phyloP scores from a whole-genome alignment of 2,329 filamentous ascomycete genomes.

The Colletotrichum liriopes region DNA sequence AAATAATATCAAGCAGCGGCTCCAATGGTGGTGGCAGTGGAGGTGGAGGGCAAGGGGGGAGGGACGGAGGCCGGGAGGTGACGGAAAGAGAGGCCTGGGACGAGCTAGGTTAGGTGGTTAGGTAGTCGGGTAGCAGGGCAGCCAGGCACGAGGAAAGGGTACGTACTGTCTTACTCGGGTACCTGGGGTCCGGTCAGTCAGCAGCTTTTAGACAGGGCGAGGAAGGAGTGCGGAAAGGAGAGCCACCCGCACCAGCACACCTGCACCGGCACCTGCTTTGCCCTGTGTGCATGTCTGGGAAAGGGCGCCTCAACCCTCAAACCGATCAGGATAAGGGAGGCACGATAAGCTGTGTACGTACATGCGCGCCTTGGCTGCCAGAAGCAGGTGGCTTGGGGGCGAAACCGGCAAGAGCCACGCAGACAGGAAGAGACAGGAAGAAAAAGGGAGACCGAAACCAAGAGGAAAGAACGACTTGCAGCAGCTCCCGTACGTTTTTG shows the following conservation, averaged over 20 bases:
- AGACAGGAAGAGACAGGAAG: neutral
- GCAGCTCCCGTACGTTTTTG: neutral
- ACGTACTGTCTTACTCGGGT: neutral
- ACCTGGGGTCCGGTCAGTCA: neutral
- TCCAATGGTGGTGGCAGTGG: neutral
- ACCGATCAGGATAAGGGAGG: conserved; percentile 22
- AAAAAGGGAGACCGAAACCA: neutral
- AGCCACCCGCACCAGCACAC: neutral
- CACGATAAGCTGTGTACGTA: neutral
- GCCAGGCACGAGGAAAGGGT: neutral
- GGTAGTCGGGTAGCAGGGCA: conserved; percentile 4
- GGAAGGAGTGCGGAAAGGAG: neutral
- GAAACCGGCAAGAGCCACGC: neutral
- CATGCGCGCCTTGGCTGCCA: neutral
- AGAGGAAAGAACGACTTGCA: conserved; percentile 18
- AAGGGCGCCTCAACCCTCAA: conserved; percentile 25
- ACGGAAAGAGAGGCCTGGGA: conserved; percentile 8
- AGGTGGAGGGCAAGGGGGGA: neutral
- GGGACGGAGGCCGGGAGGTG: conserved; percentile 27
- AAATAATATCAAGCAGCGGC: conserved; percentile 16
- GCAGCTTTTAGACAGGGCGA: neutral
- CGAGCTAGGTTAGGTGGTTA: conserved; percentile 6
- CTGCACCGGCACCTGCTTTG: neutral
- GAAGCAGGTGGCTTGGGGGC: neutral
- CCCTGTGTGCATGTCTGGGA: conserved; percentile 14